phyloP scores from a whole-genome alignment of 177 flowering plant genomes.

The Vitis hybrid region DNA sequence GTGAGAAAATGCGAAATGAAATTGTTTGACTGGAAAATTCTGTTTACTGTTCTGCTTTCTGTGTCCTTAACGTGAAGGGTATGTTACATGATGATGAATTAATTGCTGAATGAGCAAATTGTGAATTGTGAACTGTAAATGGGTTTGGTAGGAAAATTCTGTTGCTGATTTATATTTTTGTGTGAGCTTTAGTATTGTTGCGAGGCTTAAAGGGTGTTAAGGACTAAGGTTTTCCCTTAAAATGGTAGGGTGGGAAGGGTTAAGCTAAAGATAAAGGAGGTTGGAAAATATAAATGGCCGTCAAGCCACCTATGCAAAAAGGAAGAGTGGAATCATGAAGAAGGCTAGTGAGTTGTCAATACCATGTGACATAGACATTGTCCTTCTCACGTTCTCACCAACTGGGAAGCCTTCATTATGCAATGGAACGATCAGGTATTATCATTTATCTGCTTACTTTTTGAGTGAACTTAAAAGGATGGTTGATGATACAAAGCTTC shows the following conservation, averaged over 20 bases:
- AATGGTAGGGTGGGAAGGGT: slow-evolving; percentile 47
- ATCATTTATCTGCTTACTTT: background rate
- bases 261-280: slow-evolving; percentile 42
- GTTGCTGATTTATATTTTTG: too few relatives aligned
- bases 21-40: too few relatives aligned
- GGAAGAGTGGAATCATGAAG: slow-evolving; percentile 46
- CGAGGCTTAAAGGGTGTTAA: background rate
- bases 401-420: slow-evolving; percentile 39
- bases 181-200: background rate
- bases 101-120: too few relatives aligned
- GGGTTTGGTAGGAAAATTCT: too few relatives aligned
- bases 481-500: too few relatives aligned
- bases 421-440: slow-evolving; percentile 34
- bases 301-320: slow-evolving; percentile 45
- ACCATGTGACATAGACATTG: slow-evolving; percentile 40
- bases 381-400: slow-evolving; percentile 52
- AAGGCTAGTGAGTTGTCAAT: slow-evolving; percentile 46
- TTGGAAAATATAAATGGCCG: slow-evolving; percentile 46
- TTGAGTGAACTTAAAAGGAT: background rate
- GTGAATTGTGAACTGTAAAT: too few relatives aligned
- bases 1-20: too few relatives aligned
- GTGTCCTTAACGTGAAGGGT: too few relatives aligned
- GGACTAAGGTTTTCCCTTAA: background rate
- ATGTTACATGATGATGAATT: too few relatives aligned
- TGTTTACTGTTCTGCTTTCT: too few relatives aligned